Conservation (phyloP, 2,329 filamentous ascomycete species). For the Colletotrichum sp. region DNA sequence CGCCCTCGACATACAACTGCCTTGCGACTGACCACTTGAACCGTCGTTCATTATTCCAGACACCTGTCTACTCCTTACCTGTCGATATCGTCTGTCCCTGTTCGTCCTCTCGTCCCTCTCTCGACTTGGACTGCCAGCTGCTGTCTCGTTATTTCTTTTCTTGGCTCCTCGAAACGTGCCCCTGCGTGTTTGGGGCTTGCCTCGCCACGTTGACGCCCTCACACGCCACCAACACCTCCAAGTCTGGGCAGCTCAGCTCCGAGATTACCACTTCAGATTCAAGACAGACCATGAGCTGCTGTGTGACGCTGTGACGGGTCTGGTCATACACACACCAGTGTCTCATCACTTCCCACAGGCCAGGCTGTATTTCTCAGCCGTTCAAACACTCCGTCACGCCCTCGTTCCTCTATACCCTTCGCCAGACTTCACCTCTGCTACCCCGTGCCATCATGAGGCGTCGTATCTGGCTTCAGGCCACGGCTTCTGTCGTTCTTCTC, state of each 20-base stretch:
- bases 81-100: background rate
- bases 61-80: background rate
- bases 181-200: background rate
- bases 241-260: background rate
- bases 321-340: background rate
- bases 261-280: background rate
- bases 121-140: background rate
- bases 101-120: background rate
- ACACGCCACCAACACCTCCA: background rate
- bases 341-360: background rate
- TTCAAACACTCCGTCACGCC: background rate
- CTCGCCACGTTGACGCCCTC: background rate
- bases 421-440: background rate
- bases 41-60: background rate
- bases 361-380: background rate
- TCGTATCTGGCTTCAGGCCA: background rate
- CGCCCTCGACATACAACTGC: background rate
- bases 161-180: background rate
- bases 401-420: background rate
- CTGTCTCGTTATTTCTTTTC: background rate
- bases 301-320: conserved; percentile 10
- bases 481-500: background rate
- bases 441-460: background rate
- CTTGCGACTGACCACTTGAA: background rate
- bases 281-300: conserved; percentile 9